Evolutionary conservation across 2,329 filamentous ascomycete genomes (phyloP).

Genomic region (Aspergillus piperis): DNA sequence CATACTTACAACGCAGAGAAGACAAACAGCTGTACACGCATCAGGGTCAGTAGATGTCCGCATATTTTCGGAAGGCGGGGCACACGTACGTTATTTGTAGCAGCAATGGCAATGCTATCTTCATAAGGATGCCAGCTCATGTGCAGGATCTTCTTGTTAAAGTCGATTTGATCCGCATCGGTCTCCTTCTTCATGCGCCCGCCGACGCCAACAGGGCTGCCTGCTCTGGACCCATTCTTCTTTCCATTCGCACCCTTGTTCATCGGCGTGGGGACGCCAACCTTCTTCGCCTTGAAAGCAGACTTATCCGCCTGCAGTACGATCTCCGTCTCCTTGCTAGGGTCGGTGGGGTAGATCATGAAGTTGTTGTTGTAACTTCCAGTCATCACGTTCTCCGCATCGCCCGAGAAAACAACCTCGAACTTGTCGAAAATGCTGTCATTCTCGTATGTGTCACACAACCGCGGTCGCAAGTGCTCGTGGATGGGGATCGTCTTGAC

Average conservation of each 20-base stretch:
- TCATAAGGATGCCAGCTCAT: slow-evolving; percentile 99
- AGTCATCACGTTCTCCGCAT: slow-evolving; percentile 99
- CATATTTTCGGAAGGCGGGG: background rate
- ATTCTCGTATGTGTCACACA: slow-evolving; percentile 99
- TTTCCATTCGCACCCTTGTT: slow-evolving; percentile 72
- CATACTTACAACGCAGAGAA: slow-evolving; percentile 68
- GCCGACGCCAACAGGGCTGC: slow-evolving; percentile 82
- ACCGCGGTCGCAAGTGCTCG: slow-evolving; percentile 87
- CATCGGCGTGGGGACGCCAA: slow-evolving; percentile 95
- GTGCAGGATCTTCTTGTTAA: slow-evolving; percentile 99
- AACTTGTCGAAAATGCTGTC: slow-evolving; percentile 99
- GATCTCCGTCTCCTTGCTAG: slow-evolving; percentile 94
- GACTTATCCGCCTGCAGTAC: slow-evolving; percentile 98
- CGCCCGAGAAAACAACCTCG: slow-evolving; percentile 96
- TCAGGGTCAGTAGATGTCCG: slow-evolving; percentile 19
- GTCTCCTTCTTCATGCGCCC: slow-evolving; percentile 99
- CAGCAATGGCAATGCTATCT: slow-evolving; percentile 98
- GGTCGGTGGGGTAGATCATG: slow-evolving; percentile 99
- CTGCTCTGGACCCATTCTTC: slow-evolving; percentile 84
- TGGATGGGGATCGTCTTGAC: slow-evolving; percentile 99
- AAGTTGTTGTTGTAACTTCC: slow-evolving; percentile 99
- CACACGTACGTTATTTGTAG: slow-evolving; percentile 92
- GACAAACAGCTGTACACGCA: slow-evolving; percentile 64
- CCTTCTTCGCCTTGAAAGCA: slow-evolving; percentile 99
- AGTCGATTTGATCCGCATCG: slow-evolving; percentile 98